Percentiles rank a stretch among this genome's conserved stretches.
These are phyloP conservation scores for Cudoniella acicularis DNA, from an alignment of 495 filamentous ascomycete genomes.

Conservation along the genomic window DNA sequence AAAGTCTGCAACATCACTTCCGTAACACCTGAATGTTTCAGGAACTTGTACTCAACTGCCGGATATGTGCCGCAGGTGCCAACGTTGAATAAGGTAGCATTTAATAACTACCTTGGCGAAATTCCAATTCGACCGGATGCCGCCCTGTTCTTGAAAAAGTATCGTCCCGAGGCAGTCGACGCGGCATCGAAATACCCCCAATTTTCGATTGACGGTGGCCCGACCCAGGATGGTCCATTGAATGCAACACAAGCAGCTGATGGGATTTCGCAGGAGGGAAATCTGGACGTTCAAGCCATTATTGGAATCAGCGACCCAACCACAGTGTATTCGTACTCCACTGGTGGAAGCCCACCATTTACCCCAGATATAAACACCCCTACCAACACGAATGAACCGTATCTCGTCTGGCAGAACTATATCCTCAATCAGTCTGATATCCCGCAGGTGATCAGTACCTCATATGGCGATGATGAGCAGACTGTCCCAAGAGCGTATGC, in stretches of 20 bases:
- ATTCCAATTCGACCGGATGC: conserved; percentile 59
- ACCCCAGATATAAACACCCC: conserved; percentile 49
- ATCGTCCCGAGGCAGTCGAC: conserved; percentile 43
- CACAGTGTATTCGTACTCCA: conserved; percentile 60
- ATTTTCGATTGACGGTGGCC: conserved; percentile 57
- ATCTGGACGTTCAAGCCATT: conserved; percentile 69
- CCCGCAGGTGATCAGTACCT: conserved; percentile 69
- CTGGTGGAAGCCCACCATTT: conserved; percentile 57
- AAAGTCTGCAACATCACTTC: conserved; percentile 15
- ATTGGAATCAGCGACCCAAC: conserved; percentile 56
- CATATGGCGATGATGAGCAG: conserved; percentile 68
- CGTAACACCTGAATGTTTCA: conserved; percentile 46
- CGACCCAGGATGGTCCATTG: conserved; percentile 37
- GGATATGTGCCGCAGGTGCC: conserved; percentile 33
- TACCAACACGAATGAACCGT: conserved; percentile 69
- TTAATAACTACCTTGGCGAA: conserved; percentile 68
- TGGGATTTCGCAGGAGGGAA: conserved; percentile 57
- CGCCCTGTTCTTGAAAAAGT: conserved; percentile 46
- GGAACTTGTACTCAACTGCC: conserved; percentile 51
- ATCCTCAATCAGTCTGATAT: conserved; percentile 61
- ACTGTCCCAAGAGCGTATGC: conserved; percentile 63
- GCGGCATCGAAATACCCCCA: conserved; percentile 57
- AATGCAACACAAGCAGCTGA: conserved; percentile 14
- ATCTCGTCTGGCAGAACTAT: conserved; percentile 74
- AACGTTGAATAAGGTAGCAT: conserved; percentile 48